Evolutionary conservation across 2,329 filamentous ascomycete species (phyloP).

Genomic region (Talaromyces sp.): DNA sequence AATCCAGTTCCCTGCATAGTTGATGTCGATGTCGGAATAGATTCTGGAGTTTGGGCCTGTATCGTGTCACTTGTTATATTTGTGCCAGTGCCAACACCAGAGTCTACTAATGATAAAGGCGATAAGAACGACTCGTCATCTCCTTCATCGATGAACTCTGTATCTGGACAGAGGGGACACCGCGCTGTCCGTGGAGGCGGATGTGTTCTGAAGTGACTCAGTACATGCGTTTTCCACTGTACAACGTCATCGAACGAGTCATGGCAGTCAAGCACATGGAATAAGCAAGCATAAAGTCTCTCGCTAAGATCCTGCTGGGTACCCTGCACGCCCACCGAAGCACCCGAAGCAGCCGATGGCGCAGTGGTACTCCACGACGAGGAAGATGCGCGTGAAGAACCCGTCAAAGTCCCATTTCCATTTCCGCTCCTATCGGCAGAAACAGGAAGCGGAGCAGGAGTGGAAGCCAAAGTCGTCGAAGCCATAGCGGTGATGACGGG

Average conservation of each 20-base stretch:
- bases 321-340: not conserved
- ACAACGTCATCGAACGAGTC: slow-evolving; percentile 41
- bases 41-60: too few species aligned
- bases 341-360: slow-evolving; percentile 10
- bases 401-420: not conserved
- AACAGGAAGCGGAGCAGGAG: not conserved
- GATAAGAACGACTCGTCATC: slow-evolving; percentile 1
- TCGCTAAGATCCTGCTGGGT: not conserved
- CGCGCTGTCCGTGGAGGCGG: slow-evolving; percentile 43
- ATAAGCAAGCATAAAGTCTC: slow-evolving; percentile 44
- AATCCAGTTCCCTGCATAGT: not conserved
- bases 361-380: slow-evolving; percentile 28
- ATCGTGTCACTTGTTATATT: not conserved
- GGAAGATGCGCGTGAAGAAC: slow-evolving; percentile 20
- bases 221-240: slow-evolving; percentile 48
- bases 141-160: slow-evolving; percentile 20
- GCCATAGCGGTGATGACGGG: slow-evolving; percentile 11
- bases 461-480: not conserved
- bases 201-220: slow-evolving; percentile 48
- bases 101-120: not conserved
- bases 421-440: not conserved
- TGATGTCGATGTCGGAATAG: too few species aligned
- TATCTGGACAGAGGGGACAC: slow-evolving; percentile 47
- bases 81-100: not conserved
- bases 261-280: slow-evolving; percentile 49